Conservation (phyloP, 208 protist genomes). For the Acanthamoeba divionensis region DNA sequence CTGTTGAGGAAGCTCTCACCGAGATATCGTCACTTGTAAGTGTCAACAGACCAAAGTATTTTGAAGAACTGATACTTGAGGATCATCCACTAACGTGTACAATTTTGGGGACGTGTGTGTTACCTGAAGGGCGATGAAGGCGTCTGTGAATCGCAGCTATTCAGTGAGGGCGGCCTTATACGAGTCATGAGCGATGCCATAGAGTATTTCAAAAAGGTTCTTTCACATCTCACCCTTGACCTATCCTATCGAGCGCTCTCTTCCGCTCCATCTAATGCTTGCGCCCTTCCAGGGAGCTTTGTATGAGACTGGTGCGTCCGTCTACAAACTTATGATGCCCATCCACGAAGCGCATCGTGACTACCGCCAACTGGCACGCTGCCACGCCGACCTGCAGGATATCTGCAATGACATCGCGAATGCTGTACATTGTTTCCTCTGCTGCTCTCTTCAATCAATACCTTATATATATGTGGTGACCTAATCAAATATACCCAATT, state of each 20-base stretch:
- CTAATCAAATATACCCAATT: too few species aligned
- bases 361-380: conserved; percentile 44
- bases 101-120: too few species aligned
- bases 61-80: too few species aligned
- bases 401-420: conserved; percentile 66
- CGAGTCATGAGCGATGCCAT: conserved; percentile 19
- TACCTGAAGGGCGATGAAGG: conserved; percentile 15
- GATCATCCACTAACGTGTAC: too few species aligned
- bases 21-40: neutral
- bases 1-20: conserved; percentile 13
- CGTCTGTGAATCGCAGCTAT: conserved; percentile 38
- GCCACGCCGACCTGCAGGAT: conserved; percentile 61
- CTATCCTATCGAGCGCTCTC: neutral
- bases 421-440: neutral
- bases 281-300: neutral
- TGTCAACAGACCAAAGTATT: too few species aligned
- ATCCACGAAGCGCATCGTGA: conserved; percentile 65
- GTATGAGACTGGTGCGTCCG: neutral
- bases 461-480: too few species aligned
- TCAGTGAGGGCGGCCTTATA: conserved; percentile 60
- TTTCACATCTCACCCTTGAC: conserved; percentile 53
- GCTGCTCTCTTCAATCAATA: neutral
- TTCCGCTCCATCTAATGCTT: neutral
- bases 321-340: conserved; percentile 70
- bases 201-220: conserved; percentile 59